Evolutionary conservation across 192 early-diverging fungal genomes (phyloP).

Genomic region (Spizellomyces punctatus): DNA sequence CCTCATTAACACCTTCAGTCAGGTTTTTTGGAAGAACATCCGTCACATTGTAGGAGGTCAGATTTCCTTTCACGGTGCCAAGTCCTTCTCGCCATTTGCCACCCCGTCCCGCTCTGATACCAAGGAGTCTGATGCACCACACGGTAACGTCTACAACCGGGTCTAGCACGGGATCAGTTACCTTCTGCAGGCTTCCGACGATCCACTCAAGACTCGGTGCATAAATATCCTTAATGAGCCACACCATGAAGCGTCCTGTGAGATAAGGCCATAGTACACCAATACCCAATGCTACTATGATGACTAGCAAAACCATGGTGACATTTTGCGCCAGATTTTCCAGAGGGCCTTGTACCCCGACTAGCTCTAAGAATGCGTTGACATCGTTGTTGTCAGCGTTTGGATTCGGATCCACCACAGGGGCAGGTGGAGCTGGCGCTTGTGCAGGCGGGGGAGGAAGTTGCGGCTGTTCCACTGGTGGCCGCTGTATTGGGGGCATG

Average conservation of each 20-base stretch:
- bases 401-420: conserved; percentile 5
- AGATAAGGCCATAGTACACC: conserved; percentile 79
- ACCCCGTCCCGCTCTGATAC: no score
- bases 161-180: conserved; percentile 77
- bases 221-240: conserved; percentile 36
- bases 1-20: no score
- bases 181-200: conserved; percentile 48
- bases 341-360: conserved; percentile 88
- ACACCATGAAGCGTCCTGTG: conserved; percentile 52
- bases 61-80: background rate
- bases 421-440: conserved; percentile 12
- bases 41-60: background rate
- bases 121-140: no score
- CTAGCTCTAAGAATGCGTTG: conserved; percentile 74
- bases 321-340: conserved; percentile 80
- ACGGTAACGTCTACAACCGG: conserved; percentile 55
- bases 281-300: conserved; percentile 67
- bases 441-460: conserved; percentile 19
- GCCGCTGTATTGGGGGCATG: conserved; percentile 2
- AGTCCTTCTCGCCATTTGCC: no score
- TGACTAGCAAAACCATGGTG: conserved; percentile 73
- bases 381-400: conserved; percentile 48
- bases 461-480: background rate
- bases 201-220: conserved; percentile 26
- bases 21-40: no score